Base-by-base conservation (phyloP, 2,329 filamentous ascomycete species). In the Apiospora kogelbergensis region DNA sequence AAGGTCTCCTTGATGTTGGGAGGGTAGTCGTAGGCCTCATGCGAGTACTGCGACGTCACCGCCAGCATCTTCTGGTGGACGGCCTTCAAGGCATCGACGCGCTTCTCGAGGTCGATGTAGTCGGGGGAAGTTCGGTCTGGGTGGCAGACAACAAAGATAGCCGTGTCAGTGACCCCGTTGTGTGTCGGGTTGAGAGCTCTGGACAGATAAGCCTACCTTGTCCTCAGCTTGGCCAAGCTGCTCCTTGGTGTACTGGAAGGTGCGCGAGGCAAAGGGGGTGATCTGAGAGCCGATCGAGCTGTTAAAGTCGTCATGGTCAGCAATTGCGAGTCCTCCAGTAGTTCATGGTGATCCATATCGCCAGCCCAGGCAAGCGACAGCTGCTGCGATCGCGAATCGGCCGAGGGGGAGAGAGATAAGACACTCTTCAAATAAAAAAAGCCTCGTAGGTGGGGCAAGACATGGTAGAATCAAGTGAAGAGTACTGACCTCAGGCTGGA, bases 1-100 rank as follows among this genome's bases (percentile, higher is more conserved):
- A 99, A 97, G 72, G 94, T 97, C 86, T 99, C 96, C 82, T 95
- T 95, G 82, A 98, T 93, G 84, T 99, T 98, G 77, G 95, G 93
- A 66, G 95, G 96, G 83, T 99, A 99, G 84, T 99, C 96, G 81
- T 92, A 92, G 73, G 89, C 84, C 83, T 92, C 96, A 83, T 96
- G 94, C 66, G 93, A 90, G 85, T 97, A 99, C 86, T 98, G 94
- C 73, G 93, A 97, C 93, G 96, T 99, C 79, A 98, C 96, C 75
- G 94, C 90, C 72, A 99, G 90, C 86, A 99, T 93, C 86, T 97
- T 97, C 84, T 97, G 94, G 83, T 99, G 96, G 70, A 97, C 96
- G 79, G 93, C 90, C 87, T 97, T 98, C 79, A 99, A 86, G 70
- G 96, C 96, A 89, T 99, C 96, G 77, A 98, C 94, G 74, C 95